Evolutionary conservation across 768 basidiomycete genomes (phyloP), one percentile per base, ranked within the genome.

Genomic region (Dendrothele bispora): DNA sequence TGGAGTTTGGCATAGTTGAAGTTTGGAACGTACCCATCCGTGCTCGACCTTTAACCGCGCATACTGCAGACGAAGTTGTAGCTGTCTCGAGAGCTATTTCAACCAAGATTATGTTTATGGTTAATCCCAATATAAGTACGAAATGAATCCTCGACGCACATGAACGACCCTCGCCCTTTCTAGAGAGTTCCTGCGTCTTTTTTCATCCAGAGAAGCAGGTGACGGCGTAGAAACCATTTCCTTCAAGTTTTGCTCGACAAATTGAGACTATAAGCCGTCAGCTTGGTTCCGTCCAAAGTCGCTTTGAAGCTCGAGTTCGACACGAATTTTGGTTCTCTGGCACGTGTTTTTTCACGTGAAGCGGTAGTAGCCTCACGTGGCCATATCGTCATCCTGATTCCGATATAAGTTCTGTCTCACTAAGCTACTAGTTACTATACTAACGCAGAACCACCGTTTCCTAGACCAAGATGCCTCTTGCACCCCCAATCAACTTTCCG

Each of bases 401-500:
- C 36, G 36, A 37, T 21, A 21, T 17, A 37, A 18, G 6, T n/a
- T 7, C 36, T 18, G 15, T 12, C 37, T 39, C 8, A 21, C 20
- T 10, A 39, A 8, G 37, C 20, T 21, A 20, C 18, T 20, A 21
- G 11, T 21, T 37, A 8, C 8, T 37, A 21, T 21, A 37, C 36
- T n/a, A n/a, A n/a, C n/a, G n/a, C n/a, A 43, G 24, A 28, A 24
- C 17, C 42, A 24, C 18, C 17, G 3, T 28, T 43, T 15, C 40
- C 21, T 7, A 27, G 18, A 11, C 26, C 40, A 7, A 11, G 40
- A 92, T 89, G 88, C 83, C 87, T 55, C 74, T 97, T 34, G 59
- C 77, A 7, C 78, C 88, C 8, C 91, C 95, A 3, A 74, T 99
- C 57, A 95, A 97, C 71, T 86, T 98, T 55, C 82, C 82, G 2